Percentiles rank a stretch among this genome's conserved stretches.
Conservation (phyloP, 768 basidiomycete genomes). For the Leccinellum rugosiceps region DNA sequence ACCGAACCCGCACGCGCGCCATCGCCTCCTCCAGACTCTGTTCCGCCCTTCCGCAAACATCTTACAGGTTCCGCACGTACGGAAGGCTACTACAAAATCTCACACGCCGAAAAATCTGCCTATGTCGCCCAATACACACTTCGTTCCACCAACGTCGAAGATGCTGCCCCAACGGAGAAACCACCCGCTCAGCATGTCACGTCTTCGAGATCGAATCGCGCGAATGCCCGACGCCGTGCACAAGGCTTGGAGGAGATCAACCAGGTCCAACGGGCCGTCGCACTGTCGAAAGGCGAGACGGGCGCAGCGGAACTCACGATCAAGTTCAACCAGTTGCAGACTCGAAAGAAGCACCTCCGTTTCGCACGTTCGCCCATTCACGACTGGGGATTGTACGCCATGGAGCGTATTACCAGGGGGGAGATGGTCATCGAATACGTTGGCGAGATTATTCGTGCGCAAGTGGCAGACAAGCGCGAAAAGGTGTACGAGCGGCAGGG, state of each 20-base stretch:
- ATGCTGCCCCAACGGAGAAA: constrained; percentile 38
- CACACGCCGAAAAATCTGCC: constrained; percentile 83
- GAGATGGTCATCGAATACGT: constrained; percentile 99
- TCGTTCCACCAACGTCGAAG: constrained; percentile 47
- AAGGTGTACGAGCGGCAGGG: constrained; percentile 96
- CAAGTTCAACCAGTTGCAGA: constrained; percentile 98
- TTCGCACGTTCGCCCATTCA: constrained; percentile 96
- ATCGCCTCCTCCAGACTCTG: constrained; percentile 38
- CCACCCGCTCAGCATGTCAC: constrained; percentile 55
- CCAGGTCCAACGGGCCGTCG: constrained; percentile 78
- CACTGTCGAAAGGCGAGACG: constrained; percentile 71
- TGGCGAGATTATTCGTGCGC: constrained; percentile 92
- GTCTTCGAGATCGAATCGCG: constrained; percentile 86
- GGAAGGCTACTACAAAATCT: constrained; percentile 95
- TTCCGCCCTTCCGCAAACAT: constrained; percentile 68
- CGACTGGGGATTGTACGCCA: constrained; percentile 97
- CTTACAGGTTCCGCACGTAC: constrained; percentile 85
- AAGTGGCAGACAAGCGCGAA: constrained; percentile 95
- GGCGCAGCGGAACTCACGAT: constrained; percentile 70
- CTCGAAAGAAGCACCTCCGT: constrained; percentile 94
- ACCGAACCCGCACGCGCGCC: constrained; percentile 22
- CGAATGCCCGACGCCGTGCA: constrained; percentile 86
- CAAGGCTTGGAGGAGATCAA: constrained; percentile 95
- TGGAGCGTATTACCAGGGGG: constrained; percentile 89
- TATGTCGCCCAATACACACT: constrained; percentile 89